phyloP scores from a whole-genome alignment of 2,329 filamentous ascomycete genomes.

The Exophiala phaeomuriformis region DNA sequence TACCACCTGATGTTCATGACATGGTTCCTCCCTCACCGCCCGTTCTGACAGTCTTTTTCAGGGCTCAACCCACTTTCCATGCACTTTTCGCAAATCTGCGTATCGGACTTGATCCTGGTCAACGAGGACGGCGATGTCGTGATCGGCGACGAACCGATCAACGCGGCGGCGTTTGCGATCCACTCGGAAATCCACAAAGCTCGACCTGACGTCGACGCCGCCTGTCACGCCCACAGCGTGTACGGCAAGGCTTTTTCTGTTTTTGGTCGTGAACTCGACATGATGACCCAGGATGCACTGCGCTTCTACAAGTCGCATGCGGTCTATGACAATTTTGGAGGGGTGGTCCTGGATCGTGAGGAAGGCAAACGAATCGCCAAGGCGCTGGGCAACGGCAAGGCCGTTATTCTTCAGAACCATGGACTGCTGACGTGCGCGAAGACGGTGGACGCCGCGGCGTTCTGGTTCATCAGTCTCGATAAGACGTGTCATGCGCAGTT shows the following conservation, averaged over 20 bases:
- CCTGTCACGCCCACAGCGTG: slow-evolving; percentile 37
- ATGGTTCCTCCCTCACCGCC: too few relatives aligned
- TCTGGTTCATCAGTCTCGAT: slow-evolving; percentile 48
- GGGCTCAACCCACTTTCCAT: slow-evolving; percentile 40
- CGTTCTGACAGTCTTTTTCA: not conserved
- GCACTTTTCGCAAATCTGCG: slow-evolving; percentile 40
- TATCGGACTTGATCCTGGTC: slow-evolving; percentile 39
- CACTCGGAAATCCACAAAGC: slow-evolving; percentile 44
- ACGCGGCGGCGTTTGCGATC: slow-evolving; percentile 43
- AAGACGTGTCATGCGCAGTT: slow-evolving; percentile 38
- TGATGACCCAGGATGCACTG: slow-evolving; percentile 44
- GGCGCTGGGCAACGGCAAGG: slow-evolving; percentile 45
- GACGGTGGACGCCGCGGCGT: slow-evolving; percentile 47
- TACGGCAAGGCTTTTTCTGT: slow-evolving; percentile 43
- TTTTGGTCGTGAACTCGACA: slow-evolving; percentile 42
- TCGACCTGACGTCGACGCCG: slow-evolving; percentile 46
- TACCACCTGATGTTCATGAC: too few relatives aligned
- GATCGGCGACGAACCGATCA: slow-evolving; percentile 38
- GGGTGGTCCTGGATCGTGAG: slow-evolving; percentile 47
- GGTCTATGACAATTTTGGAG: slow-evolving; percentile 44
- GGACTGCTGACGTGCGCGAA: slow-evolving; percentile 47
- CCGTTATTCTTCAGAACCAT: slow-evolving; percentile 50
- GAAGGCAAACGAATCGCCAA: slow-evolving; percentile 46
- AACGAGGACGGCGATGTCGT: slow-evolving; percentile 39
- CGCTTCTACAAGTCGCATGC: slow-evolving; percentile 35